These are phyloP conservation scores for Flagelloscypha sp. DNA, from an alignment of 768 basidiomycete genomes.

Conservation along the genomic window DNA sequence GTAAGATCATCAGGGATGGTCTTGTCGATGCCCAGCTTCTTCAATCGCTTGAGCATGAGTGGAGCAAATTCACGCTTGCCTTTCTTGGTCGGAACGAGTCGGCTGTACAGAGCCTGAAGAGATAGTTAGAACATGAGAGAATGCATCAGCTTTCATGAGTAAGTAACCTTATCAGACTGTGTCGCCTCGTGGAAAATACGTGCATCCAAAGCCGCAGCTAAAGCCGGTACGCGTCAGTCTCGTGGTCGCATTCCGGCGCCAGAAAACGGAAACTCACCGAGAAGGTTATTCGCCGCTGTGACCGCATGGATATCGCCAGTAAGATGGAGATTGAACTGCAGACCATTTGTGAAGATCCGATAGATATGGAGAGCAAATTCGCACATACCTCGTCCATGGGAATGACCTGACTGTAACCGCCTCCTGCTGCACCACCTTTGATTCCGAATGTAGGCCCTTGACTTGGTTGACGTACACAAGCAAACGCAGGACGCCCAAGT, in stretches of 20 bases:
- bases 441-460: slow-evolving; percentile 99
- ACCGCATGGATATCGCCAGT: slow-evolving; percentile 98
- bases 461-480: slow-evolving; percentile 95
- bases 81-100: slow-evolving; percentile 88
- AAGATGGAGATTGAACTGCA: slow-evolving; percentile 87
- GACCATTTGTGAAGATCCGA: slow-evolving; percentile 6
- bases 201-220: slow-evolving; percentile 93
- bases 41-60: slow-evolving; percentile 90
- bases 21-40: slow-evolving; percentile 94
- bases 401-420: slow-evolving; percentile 97
- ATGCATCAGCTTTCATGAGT: background rate
- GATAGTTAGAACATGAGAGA: background rate
- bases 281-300: slow-evolving; percentile 92
- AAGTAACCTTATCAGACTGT: slow-evolving; percentile 76
- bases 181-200: slow-evolving; percentile 97
- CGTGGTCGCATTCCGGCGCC: background rate
- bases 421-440: slow-evolving; percentile 97
- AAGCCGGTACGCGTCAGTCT: slow-evolving; percentile 7
- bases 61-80: slow-evolving; percentile 92
- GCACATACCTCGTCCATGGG: slow-evolving; percentile 88
- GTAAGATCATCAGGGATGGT: slow-evolving; percentile 88
- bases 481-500: slow-evolving; percentile 85
- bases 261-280: slow-evolving; percentile 43
- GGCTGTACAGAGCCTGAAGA: slow-evolving; percentile 69
- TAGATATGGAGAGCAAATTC: background rate